Evolutionary conservation across 257 asterid species (phyloP), one percentile per base, ranked within the genome.

Genomic region (Solanum virginianum): DNA sequence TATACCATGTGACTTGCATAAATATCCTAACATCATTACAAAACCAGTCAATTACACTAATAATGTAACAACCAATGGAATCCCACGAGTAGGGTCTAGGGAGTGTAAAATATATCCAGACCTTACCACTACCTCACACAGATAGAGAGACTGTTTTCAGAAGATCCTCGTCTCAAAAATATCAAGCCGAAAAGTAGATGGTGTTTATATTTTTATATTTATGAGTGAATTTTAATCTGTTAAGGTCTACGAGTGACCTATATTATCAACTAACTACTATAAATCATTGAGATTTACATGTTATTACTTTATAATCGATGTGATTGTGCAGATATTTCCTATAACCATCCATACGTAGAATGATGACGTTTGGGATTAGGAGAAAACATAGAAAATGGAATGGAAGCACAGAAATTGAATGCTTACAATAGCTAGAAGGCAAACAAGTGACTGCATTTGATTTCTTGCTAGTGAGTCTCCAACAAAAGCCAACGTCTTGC

Each of bases 381-480:
- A 29, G 20, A 84, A 14, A 53, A 71, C 62, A 43, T 3, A 43
- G 32, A 14, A n/a, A 51, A 10, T 36, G 39, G 39, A 36, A 29
- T 39, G 24, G 16, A 49, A 45, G 60, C 26, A 49, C 47, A 54
- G 1, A 68, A 14, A 2, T 2, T 17, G 29, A 74, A 51, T 2
- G 59, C 86, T 86, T 86, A 83, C 88, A 22, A n/a, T 86, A 47
- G 88, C 86, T 47, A 86, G 69, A 53, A 86, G 49, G 75, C 88
- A 86, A 65, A 86, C 88, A 17, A 86, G 71, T 16, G 88, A 86
- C 32, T 86, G 88, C 88, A 86, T 86, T 45, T 86, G 86, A 54
- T 86, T 86, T 83, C 88, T 86, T 55, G 74, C 88, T 8, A 86
- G n/a, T 0, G 88, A 86, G 57, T 86, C 88, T 56, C 88, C 88